These are phyloP conservation scores for Leishmania arabica DNA, from an alignment of 208 protist species.

Conservation along the genomic window DNA sequence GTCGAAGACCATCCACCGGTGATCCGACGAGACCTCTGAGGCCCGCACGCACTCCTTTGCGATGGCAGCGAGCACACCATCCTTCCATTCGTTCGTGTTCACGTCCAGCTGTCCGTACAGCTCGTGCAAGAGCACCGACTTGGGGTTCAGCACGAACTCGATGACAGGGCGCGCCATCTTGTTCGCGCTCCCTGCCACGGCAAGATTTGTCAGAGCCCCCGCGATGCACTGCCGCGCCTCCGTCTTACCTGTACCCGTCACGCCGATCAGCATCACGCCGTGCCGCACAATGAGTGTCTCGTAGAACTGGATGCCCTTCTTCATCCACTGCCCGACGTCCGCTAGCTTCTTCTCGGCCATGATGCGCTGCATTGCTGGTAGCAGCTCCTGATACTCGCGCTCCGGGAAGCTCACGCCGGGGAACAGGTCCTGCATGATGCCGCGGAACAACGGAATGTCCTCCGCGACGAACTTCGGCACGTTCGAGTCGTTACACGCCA, in stretches of 20 bases:
- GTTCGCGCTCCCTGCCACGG: constrained; percentile 54
- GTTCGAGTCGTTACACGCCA: constrained; percentile 98
- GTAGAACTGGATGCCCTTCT: constrained; percentile 97
- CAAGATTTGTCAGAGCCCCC: constrained; percentile 72
- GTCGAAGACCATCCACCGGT: constrained; percentile 98
- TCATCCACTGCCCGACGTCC: constrained; percentile 85
- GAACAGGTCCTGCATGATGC: constrained; percentile 99
- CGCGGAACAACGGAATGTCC: constrained; percentile 97
- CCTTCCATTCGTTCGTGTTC: constrained; percentile 95
- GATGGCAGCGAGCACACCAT: constrained; percentile 92
- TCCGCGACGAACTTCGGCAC: constrained; percentile 99
- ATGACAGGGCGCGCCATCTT: constrained; percentile 82
- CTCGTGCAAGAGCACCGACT: constrained; percentile 97
- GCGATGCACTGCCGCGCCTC: constrained; percentile 85
- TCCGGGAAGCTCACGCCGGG: constrained; percentile 95
- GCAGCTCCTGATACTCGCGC: constrained; percentile 92
- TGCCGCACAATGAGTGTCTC: constrained; percentile 98
- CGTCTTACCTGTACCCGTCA: constrained; percentile 97
- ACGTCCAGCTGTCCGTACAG: constrained; percentile 96
- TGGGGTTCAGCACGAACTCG: constrained; percentile 98
- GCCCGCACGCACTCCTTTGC: constrained; percentile 90
- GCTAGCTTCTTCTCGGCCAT: constrained; percentile 80
- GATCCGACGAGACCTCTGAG: constrained; percentile 76
- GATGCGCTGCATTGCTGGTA: constrained; percentile 85
- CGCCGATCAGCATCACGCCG: constrained; percentile 99